phyloP scores from a whole-genome alignment of 148 eudicot species.

The Agrostemma githago region DNA sequence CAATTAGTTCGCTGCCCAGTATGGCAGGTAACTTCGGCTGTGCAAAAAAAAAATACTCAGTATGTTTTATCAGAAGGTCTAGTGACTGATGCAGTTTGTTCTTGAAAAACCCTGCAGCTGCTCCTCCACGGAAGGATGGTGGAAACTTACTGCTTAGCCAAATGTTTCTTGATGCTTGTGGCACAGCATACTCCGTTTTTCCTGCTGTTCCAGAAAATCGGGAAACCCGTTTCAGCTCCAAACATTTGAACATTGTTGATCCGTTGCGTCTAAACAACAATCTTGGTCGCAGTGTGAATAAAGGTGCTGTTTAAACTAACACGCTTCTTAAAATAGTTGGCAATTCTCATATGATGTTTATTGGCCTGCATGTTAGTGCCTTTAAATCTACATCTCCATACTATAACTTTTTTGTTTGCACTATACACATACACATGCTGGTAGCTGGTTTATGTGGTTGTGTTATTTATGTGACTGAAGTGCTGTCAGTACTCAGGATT shows the following conservation, averaged over 20 bases:
- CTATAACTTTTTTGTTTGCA: neutral
- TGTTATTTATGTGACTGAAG: neutral
- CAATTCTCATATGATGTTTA: neutral
- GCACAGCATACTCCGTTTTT: constrained; percentile 36
- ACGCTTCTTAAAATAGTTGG: neutral
- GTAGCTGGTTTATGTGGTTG: constrained; percentile 1
- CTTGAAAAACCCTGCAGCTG: constrained; percentile 35
- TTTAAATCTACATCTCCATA: neutral
- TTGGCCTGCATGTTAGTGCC: neutral
- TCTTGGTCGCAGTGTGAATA: constrained; percentile 70
- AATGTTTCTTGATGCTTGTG: constrained; percentile 47
- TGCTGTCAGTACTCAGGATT: neutral
- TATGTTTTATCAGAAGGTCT: constrained; percentile 3
- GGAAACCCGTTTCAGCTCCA: constrained; percentile 39
- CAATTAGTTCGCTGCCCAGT: constrained; percentile 43
- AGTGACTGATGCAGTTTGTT: constrained; percentile 12
- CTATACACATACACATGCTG: neutral
- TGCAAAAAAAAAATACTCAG: neutral
- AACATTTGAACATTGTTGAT: constrained; percentile 54
- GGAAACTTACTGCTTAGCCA: constrained; percentile 46
- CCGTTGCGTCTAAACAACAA: constrained; percentile 56
- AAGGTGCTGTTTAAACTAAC: constrained; percentile 32
- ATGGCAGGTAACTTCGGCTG: constrained; percentile 33
- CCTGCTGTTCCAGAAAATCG: constrained; percentile 39
- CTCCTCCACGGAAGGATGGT: constrained; percentile 49